phyloP scores from a whole-genome alignment of 495 filamentous ascomycete species.

The Massariosphaeria phaeospora region DNA sequence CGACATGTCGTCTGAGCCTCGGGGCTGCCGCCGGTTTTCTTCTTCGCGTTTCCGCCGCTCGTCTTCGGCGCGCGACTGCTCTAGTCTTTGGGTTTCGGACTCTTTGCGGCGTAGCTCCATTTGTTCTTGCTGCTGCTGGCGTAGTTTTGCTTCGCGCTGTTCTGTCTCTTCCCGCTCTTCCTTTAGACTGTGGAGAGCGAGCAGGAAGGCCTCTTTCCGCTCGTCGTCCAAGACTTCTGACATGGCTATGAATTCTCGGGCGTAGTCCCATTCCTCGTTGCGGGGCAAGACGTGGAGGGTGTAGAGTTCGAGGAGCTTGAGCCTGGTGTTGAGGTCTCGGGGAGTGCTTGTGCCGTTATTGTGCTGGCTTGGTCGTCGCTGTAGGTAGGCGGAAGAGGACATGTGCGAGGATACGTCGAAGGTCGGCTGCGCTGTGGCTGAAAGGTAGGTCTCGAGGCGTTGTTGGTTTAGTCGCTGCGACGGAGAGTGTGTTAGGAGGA shows the following conservation, averaged over 20 bases:
- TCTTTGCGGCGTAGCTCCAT: conserved; percentile 45
- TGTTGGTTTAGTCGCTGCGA: conserved; percentile 77
- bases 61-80: conserved; percentile 59
- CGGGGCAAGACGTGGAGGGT: conserved; percentile 85
- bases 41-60: conserved; percentile 41
- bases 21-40: conserved; percentile 32
- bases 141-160: conserved; percentile 56
- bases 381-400: conserved; percentile 20
- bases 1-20: conserved; percentile 29
- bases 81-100: conserved; percentile 53
- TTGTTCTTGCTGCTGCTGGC: conserved; percentile 59
- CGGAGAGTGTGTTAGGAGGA: conserved; percentile 80
- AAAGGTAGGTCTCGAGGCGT: conserved; percentile 84
- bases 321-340: conserved; percentile 57
- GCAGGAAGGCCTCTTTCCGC: conserved; percentile 75
- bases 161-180: conserved; percentile 72
- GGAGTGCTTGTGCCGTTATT: conserved; percentile 67
- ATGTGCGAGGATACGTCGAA: conserved; percentile 58
- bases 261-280: conserved; percentile 93
- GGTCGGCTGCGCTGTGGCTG: conserved; percentile 63
- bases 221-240: conserved; percentile 88
- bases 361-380: conserved; percentile 27
- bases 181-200: conserved; percentile 56
- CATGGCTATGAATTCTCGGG: conserved; percentile 77
- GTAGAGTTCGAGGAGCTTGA: conserved; percentile 90